A percentile compares a stretch with the other conserved stretches of the same genome.
Evolutionary conservation across 2,329 filamentous ascomycete genomes (phyloP).

Genomic region (Beauveria rudraprayagi): DNA sequence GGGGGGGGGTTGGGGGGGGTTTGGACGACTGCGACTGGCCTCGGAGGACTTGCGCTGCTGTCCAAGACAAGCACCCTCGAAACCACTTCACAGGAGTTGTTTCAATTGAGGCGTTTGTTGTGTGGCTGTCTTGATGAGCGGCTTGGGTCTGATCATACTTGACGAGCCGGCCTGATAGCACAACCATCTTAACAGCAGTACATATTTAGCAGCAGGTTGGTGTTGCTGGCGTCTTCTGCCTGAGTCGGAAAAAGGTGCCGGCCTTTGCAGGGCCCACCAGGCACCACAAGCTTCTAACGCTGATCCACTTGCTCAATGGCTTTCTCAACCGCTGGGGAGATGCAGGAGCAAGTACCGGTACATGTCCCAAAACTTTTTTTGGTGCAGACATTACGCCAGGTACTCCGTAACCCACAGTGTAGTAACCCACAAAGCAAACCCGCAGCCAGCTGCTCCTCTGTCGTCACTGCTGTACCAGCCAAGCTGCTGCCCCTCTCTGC

Average conservation of each 20-base stretch:
- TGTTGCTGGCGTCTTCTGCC: background rate
- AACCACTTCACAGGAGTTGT: too few species aligned
- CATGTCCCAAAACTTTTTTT: slow-evolving; percentile 14
- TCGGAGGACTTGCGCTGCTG: background rate
- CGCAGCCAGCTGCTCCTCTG: too few species aligned
- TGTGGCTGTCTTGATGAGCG: too few species aligned
- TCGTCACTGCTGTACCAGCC: background rate
- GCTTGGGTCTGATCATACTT: too few species aligned
- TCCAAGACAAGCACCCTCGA: background rate
- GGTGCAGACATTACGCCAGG: background rate
- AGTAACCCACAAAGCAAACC: background rate
- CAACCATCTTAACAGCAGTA: background rate
- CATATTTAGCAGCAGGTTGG: background rate
- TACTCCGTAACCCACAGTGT: background rate
- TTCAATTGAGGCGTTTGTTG: too few species aligned
- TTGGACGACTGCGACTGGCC: background rate
- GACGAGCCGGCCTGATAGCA: too few species aligned
- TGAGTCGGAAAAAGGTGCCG: slow-evolving; percentile 6
- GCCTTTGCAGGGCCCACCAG: background rate
- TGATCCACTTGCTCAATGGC: slow-evolving; percentile 12
- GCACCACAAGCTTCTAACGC: slow-evolving; percentile 2
- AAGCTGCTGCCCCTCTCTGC: background rate
- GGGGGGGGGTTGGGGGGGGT: background rate
- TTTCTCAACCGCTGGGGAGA: slow-evolving; percentile 14
- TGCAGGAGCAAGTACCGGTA: slow-evolving; percentile 12